A percentile compares a stretch with the other conserved stretches of the same genome.
phyloP scores from a whole-genome alignment of 2,329 filamentous ascomycete genomes.

The Penicillium digitatum region DNA sequence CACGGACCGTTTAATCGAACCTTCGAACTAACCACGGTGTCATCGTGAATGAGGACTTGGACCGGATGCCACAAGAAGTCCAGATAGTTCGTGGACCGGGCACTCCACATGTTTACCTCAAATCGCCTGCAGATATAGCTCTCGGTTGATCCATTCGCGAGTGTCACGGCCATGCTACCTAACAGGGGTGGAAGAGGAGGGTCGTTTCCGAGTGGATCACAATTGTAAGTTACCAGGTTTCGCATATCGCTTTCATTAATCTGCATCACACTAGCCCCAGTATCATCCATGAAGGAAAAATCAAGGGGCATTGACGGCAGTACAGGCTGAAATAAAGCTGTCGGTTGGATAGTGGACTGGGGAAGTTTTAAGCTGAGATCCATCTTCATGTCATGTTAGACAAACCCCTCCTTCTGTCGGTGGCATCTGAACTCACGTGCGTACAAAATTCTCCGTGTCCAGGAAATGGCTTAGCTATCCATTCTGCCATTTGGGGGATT shows the following conservation, averaged over 20 bases:
- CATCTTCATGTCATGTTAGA: neutral
- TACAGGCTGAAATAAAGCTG: too few relatives aligned
- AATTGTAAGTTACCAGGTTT: fast-evolving
- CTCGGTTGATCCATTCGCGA: fast-evolving
- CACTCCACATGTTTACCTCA: neutral
- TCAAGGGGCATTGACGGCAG: too few relatives aligned
- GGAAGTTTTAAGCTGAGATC: fast-evolving
- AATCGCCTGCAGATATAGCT: neutral
- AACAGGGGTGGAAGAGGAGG: neutral
- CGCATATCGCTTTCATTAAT: neutral
- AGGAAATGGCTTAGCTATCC: neutral
- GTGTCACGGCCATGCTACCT: fast-evolving
- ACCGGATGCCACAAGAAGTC: neutral
- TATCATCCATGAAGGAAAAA: neutral
- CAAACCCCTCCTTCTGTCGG: neutral
- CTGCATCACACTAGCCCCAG: neutral
- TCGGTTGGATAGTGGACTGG: too few relatives aligned
- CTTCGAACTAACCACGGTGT: fast-evolving
- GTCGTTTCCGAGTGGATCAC: fast-evolving
- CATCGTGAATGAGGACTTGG: neutral
- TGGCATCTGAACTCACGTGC: neutral
- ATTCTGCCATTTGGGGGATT: neutral
- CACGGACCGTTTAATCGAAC: neutral
- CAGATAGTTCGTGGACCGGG: fast-evolving
- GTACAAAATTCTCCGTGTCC: fast-evolving